Percentiles rank a stretch among this genome's conserved stretches.
These are phyloP conservation scores for Stellera chamaejasme DNA, from an alignment of 345 rosid genomes.

Conservation along the genomic window DNA sequence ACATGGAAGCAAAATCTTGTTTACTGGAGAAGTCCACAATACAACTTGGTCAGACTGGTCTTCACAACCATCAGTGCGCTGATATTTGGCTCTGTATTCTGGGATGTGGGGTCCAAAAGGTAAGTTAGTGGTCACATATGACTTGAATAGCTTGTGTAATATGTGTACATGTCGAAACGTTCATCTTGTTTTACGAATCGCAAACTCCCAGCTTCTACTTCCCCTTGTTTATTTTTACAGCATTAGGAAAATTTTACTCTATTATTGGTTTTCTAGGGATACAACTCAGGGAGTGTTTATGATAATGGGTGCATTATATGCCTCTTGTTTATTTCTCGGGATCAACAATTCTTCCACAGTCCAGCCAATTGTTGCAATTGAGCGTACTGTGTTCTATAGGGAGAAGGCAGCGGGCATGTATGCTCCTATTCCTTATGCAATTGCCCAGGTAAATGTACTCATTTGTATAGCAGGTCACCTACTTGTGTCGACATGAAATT, in stretches of 20 bases:
- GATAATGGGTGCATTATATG: conserved; percentile 83
- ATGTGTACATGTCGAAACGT: background rate
- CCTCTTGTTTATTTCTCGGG: conserved; percentile 78
- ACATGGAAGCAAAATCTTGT: conserved; percentile 84
- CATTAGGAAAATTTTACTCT: background rate
- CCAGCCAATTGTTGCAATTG: conserved; percentile 84
- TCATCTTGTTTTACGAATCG: background rate
- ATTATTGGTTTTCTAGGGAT: conserved; percentile 19
- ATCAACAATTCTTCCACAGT: conserved; percentile 82
- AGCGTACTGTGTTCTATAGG: conserved; percentile 84
- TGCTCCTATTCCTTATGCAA: conserved; percentile 65
- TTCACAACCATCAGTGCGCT: conserved; percentile 53
- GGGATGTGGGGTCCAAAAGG: conserved; percentile 71
- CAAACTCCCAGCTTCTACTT: background rate
- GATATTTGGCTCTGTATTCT: conserved; percentile 70
- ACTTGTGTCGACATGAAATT: background rate
- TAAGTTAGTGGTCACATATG: conserved; percentile 3
- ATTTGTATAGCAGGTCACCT: background rate
- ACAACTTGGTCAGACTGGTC: conserved; percentile 57
- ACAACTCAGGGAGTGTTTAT: conserved; percentile 48
- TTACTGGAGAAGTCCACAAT: conserved; percentile 92
- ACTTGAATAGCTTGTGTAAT: no score
- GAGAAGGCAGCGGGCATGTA: conserved; percentile 93
- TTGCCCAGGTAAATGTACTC: conserved; percentile 48
- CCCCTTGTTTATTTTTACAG: background rate